phyloP scores from a whole-genome alignment of 495 filamentous ascomycete genomes.

The Symbiotaphrina buchneri region DNA sequence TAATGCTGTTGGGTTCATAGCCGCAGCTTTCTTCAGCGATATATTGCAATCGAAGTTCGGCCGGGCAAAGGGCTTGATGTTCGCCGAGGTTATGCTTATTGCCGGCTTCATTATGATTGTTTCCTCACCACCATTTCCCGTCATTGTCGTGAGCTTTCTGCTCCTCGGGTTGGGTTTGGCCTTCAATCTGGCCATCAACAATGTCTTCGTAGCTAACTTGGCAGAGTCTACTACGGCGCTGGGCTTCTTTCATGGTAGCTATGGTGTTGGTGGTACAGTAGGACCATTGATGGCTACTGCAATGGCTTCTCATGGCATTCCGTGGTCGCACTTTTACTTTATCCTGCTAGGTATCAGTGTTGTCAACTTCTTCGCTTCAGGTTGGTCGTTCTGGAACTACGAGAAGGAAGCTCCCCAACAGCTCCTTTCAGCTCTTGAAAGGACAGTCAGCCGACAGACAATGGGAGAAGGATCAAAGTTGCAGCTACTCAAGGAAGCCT shows the following conservation, averaged over 20 bases:
- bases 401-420: constrained; percentile 20
- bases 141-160: constrained; percentile 21
- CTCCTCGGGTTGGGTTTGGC: background rate
- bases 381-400: constrained; percentile 36
- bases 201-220: constrained; percentile 44
- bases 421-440: constrained; percentile 16
- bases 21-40: constrained; percentile 42
- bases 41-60: constrained; percentile 30
- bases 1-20: constrained; percentile 56
- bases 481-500: constrained; percentile 17
- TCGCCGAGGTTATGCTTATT: constrained; percentile 24
- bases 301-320: constrained; percentile 24
- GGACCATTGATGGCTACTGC: constrained; percentile 32
- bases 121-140: constrained; percentile 43
- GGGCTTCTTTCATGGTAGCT: constrained; percentile 32
- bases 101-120: constrained; percentile 40
- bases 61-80: constrained; percentile 32
- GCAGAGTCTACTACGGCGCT: constrained; percentile 35
- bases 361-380: constrained; percentile 22
- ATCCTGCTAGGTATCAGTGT: constrained; percentile 25
- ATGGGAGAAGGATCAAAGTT: constrained; percentile 7
- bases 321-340: constrained; percentile 40
- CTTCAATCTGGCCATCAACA: constrained; percentile 9
- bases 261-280: constrained; percentile 32
- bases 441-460: constrained; percentile 10